Percentiles rank a stretch among this genome's conserved stretches.
Evolutionary conservation across 177 flowering plant genomes (phyloP).

Genomic region (Vitis hybrid): DNA sequence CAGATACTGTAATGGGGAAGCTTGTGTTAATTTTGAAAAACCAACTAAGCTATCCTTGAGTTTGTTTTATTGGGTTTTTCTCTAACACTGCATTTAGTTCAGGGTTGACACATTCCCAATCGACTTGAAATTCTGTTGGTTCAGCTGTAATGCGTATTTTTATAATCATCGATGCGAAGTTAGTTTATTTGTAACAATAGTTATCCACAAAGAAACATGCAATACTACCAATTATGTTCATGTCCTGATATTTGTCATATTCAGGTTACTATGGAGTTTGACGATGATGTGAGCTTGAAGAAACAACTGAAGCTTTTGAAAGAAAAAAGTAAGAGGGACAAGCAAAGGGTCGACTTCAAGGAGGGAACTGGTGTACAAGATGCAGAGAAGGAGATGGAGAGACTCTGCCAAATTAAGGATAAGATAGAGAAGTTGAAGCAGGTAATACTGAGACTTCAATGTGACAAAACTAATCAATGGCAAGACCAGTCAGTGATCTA

Average conservation of each 20-base stretch:
- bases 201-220: background rate
- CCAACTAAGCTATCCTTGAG: no score
- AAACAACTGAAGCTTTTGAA: conserved; percentile 35
- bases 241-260: background rate
- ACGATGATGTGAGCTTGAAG: conserved; percentile 51
- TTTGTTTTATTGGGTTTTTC: no score
- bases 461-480: conserved; percentile 8
- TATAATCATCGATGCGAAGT: background rate
- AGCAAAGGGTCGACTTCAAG: conserved; percentile 20
- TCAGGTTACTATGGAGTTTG: conserved; percentile 44
- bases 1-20: no score
- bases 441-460: conserved; percentile 26
- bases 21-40: no score
- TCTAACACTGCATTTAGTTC: no score
- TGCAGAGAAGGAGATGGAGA: conserved; percentile 65
- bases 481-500: conserved; percentile 35
- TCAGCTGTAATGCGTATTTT: background rate
- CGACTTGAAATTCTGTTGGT: no score
- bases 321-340: conserved; percentile 32
- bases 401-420: conserved; percentile 45
- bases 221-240: conserved; percentile 1
- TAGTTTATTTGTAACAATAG: background rate
- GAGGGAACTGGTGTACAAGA: conserved; percentile 14
- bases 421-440: conserved; percentile 49
- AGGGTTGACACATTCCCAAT: no score